phyloP scores from a whole-genome alignment of 106 monocot genomes.

The Platanthera guangdongensis region DNA sequence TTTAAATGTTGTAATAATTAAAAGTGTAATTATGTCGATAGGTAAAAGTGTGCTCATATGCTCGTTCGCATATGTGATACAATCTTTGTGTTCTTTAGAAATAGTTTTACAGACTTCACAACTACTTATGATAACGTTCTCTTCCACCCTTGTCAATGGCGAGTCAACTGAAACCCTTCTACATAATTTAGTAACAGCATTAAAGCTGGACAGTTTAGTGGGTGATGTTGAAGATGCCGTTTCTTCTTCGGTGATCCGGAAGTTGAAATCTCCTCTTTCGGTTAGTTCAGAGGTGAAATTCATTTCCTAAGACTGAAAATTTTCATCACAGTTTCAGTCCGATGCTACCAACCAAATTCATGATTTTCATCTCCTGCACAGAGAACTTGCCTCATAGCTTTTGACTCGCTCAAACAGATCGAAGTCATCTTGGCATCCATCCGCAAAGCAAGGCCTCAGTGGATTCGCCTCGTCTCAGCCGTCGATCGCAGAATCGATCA shows the following conservation, averaged over 20 bases:
- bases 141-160: not conserved
- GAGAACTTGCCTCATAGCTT: constrained; percentile 42
- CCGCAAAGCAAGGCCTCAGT: constrained; percentile 53
- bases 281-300: constrained; percentile 50
- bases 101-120: not conserved
- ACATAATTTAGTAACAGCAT: constrained; percentile 46
- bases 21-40: not conserved
- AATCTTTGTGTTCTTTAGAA: not conserved
- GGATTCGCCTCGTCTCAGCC: constrained; percentile 63
- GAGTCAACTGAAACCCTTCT: constrained; percentile 2
- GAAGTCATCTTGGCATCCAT: constrained; percentile 62
- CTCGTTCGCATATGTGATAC: not conserved
- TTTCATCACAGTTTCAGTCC: not conserved
- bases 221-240: constrained; percentile 97
- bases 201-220: constrained; percentile 80
- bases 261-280: constrained; percentile 38
- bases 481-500: constrained; percentile 85
- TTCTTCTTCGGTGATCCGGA: constrained; percentile 64
- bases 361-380: constrained; percentile 13
- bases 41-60: not conserved
- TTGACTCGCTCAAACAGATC: constrained; percentile 56
- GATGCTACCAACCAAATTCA: not conserved
- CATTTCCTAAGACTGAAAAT: not conserved
- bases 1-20: not conserved
- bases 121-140: not conserved